Percentiles rank a stretch among this genome's conserved stretches.
Evolutionary conservation across 768 basidiomycete genomes (phyloP).

Genomic region (Trametes sanguinea): DNA sequence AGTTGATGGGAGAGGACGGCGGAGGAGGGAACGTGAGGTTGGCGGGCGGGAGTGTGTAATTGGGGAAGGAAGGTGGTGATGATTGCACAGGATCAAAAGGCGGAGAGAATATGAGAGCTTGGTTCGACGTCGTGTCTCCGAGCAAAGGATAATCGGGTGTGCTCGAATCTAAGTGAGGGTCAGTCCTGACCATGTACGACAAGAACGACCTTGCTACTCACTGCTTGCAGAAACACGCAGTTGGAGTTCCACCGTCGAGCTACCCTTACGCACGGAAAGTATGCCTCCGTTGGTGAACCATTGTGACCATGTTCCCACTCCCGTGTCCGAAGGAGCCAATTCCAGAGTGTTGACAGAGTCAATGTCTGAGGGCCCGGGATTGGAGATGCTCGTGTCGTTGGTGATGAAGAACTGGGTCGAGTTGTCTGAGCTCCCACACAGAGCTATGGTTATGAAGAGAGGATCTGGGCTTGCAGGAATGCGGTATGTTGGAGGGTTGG

Average conservation of each 20-base stretch:
- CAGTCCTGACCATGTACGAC: not conserved
- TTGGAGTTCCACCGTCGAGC: conserved; percentile 51
- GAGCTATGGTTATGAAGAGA: conserved; percentile 36
- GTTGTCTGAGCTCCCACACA: conserved; percentile 31
- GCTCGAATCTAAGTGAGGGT: not conserved
- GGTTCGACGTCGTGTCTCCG: conserved; percentile 74
- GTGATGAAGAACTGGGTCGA: conserved; percentile 61
- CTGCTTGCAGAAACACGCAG: conserved; percentile 51
- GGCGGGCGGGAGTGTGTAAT: conserved; percentile 70
- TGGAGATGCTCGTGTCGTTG: conserved; percentile 43
- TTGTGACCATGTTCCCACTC: conserved; percentile 56
- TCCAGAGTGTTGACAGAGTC: conserved; percentile 48
- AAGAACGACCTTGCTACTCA: conserved; percentile 13
- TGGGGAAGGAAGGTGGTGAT: conserved; percentile 59
- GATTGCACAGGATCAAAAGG: conserved; percentile 38
- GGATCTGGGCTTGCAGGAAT: conserved; percentile 31
- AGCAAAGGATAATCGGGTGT: conserved; percentile 46
- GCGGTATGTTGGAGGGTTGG: conserved; percentile 28
- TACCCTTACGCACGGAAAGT: conserved; percentile 46
- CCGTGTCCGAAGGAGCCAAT: conserved; percentile 45
- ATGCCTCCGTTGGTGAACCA: conserved; percentile 49
- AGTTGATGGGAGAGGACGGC: conserved; percentile 40
- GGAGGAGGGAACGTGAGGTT: conserved; percentile 47
- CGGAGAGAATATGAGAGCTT: conserved; percentile 73
- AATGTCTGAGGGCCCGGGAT: conserved; percentile 38